These are phyloP conservation scores for Prunus armeniaca DNA, from an alignment of 306 rosid genomes.

Conservation along the genomic window DNA sequence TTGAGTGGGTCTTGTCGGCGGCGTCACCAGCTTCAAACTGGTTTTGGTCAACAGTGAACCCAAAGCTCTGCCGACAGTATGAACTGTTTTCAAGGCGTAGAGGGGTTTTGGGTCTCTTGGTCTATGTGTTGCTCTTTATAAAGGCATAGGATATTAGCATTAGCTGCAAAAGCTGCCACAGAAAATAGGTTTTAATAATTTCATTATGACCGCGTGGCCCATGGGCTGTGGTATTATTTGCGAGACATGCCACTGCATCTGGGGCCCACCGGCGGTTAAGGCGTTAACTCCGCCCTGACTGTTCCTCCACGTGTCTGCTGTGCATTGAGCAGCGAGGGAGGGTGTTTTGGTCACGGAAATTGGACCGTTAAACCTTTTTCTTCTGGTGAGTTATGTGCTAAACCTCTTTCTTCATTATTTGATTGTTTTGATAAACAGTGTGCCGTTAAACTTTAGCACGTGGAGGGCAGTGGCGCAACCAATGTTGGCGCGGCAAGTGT, in stretches of 20 bases:
- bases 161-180: not conserved
- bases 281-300: constrained; percentile 48
- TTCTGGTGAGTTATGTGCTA: not conserved
- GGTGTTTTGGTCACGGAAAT: constrained; percentile 19
- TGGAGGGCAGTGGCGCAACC: not conserved
- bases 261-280: constrained; percentile 56
- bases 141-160: not conserved
- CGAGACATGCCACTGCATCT: constrained; percentile 25
- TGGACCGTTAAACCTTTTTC: not conserved
- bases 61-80: constrained; percentile 39
- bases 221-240: constrained; percentile 21
- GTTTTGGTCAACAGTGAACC: no score
- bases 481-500: not conserved
- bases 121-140: not conserved
- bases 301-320: constrained; percentile 21
- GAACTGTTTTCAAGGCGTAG: not conserved
- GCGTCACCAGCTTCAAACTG: constrained; percentile 7
- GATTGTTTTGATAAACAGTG: not conserved
- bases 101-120: constrained; percentile 2
- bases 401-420: constrained; percentile 30
- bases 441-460: not conserved
- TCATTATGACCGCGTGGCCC: constrained; percentile 20
- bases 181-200: not conserved
- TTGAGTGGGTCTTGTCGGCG: not conserved
- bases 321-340: constrained; percentile 1